Base-by-base conservation (phyloP, 225 moss, liverwort and hornwort genomes). In the Ulota crispa region DNA sequence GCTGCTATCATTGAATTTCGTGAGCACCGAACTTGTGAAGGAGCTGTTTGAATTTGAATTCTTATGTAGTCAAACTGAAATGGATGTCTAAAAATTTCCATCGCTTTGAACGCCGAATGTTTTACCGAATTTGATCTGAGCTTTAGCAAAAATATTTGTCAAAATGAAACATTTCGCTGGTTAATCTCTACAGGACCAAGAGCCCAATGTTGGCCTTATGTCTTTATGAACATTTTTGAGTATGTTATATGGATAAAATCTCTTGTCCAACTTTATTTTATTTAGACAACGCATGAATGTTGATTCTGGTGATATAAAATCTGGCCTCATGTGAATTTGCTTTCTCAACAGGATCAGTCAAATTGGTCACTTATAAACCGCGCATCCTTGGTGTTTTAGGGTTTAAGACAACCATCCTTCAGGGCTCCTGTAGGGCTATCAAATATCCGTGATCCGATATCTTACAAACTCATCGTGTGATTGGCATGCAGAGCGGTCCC, bases 401-500 rank as follows among this genome's bases (percentile, higher is more conserved):
- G 50, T 6, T 77, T n/a, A 56, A 21, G 66, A 9, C 37, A 72
- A 34, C 45, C 24, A 57, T 4, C 5, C 19, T 75, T 70, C 23
- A 59, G 39, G 80, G 24, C 43, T 70, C 11, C 19, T 79, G 64
- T 13, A 59, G 39, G 83, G 24, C 23, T 70, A 28, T 60, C 9
- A n/a, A 71, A 15, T 31, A 26, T 64, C 68, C 1, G 39, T 26
- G 70, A 54, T 67, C 23, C 23, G n/a, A 14, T 66, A 72, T 76
- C 65, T 82, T 43, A 85, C 80, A 55, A 28, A 34, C 21, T 30
- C 31, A 26, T 62, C n/a, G 43, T 83, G 77, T 83, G 77, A 87
- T 81, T 75, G 83, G 67, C 52, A 70, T 47, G 85, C 85, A 91
- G 91, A 87, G 76, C 83, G 85, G 39, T 85, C 91, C 59, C 89